These are phyloP conservation scores for Mytilinidion resinicola DNA, from an alignment of 495 filamentous ascomycete genomes.

Conservation along the genomic window DNA sequence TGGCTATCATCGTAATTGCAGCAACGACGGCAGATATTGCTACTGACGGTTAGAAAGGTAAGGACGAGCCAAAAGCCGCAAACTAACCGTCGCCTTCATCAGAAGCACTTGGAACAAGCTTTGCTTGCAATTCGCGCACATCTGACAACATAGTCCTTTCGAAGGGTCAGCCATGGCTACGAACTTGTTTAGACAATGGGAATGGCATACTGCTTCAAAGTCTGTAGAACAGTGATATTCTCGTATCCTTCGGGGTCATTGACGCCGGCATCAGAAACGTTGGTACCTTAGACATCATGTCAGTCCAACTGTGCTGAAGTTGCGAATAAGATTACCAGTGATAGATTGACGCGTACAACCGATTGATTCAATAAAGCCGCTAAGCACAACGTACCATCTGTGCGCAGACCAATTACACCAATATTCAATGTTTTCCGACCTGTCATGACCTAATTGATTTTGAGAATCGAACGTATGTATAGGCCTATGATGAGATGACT, in stretches of 20 bases:
- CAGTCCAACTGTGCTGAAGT: neutral
- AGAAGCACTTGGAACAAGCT: conserved; percentile 59
- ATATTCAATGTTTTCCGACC: conserved; percentile 74
- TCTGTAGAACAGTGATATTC: conserved; percentile 67
- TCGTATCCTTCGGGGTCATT: conserved; percentile 59
- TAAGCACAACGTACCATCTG: conserved; percentile 50
- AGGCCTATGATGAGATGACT: conserved; percentile 7
- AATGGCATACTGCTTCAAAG: conserved; percentile 53
- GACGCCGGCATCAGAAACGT: conserved; percentile 50
- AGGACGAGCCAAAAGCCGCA: neutral
- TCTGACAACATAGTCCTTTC: conserved; percentile 58
- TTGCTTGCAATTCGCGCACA: conserved; percentile 54
- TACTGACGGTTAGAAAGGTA: conserved; percentile 29
- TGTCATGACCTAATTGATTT: conserved; percentile 55
- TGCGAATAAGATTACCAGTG: no score
- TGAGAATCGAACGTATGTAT: neutral
- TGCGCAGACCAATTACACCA: conserved; percentile 77
- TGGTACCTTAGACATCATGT: conserved; percentile 44
- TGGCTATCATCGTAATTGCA: conserved; percentile 76
- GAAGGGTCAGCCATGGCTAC: neutral
- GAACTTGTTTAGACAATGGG: neutral
- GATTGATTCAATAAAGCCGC: neutral
- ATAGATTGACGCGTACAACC: no score
- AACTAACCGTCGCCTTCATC: conserved; percentile 65
- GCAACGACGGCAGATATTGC: conserved; percentile 79